phyloP scores from a whole-genome alignment of 148 eudicot species.

The Fagopyrum esculentum region DNA sequence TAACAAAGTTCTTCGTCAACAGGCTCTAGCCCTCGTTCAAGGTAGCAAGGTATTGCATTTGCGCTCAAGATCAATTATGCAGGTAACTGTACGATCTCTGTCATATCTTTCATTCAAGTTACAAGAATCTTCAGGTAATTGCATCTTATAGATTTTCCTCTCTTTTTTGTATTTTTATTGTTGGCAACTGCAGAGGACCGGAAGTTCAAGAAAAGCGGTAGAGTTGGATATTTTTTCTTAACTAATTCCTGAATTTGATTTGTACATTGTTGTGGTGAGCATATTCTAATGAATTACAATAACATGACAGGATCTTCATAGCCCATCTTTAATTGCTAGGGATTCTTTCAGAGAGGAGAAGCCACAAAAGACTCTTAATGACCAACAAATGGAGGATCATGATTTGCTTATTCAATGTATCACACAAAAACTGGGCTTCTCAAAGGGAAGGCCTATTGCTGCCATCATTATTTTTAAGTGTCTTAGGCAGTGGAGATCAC shows the following conservation, averaged over 20 bases:
- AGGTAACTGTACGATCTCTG: slow-evolving; percentile 31
- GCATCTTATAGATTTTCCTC: neutral
- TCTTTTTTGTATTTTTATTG: slow-evolving; percentile 7
- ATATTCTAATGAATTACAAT: slow-evolving; percentile 12
- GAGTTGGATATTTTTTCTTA: slow-evolving; percentile 18
- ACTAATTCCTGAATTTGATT: neutral
- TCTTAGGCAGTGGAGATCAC: slow-evolving; percentile 80
- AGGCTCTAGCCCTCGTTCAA: slow-evolving; percentile 70
- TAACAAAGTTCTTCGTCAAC: slow-evolving; percentile 84
- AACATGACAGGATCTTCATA: slow-evolving; percentile 48
- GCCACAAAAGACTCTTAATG: slow-evolving; percentile 82
- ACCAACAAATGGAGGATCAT: slow-evolving; percentile 80
- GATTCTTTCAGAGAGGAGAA: slow-evolving; percentile 65
- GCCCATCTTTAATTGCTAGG: slow-evolving; percentile 47
- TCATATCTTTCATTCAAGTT: neutral
- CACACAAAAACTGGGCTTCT: slow-evolving; percentile 70
- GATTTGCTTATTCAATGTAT: slow-evolving; percentile 79
- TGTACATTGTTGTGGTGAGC: neutral
- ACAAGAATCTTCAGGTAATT: neutral
- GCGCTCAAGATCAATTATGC: slow-evolving; percentile 59
- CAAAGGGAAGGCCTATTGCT: slow-evolving; percentile 71
- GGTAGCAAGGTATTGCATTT: slow-evolving; percentile 50
- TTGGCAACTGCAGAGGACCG: slow-evolving; percentile 54
- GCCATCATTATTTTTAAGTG: slow-evolving; percentile 87
- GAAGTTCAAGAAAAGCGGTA: slow-evolving; percentile 42